Evolutionary conservation across 306 rosid species (phyloP).

Genomic region (Medicago lupulina): DNA sequence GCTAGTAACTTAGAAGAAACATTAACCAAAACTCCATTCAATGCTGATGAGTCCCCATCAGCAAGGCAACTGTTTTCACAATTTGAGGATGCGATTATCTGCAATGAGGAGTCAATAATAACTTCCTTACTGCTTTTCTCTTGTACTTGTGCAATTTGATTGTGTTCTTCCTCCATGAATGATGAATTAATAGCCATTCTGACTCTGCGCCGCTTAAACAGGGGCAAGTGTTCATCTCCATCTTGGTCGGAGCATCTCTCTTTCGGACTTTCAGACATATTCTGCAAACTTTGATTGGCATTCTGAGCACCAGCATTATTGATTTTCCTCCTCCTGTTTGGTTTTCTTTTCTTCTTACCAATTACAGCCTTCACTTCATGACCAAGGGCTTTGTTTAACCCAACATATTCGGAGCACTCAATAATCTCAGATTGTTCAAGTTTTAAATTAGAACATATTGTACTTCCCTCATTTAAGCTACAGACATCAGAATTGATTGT

Average conservation of each 20-base stretch:
- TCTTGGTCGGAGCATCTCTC: constrained; percentile 64
- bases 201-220: constrained; percentile 93
- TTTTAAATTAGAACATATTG: constrained; percentile 68
- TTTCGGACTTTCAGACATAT: constrained; percentile 50
- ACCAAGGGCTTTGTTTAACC: constrained; percentile 62
- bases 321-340: constrained; percentile 61
- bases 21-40: constrained; percentile 44
- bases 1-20: constrained; percentile 51
- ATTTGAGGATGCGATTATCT: constrained; percentile 43
- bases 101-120: constrained; percentile 41
- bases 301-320: constrained; percentile 55
- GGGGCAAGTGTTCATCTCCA: constrained; percentile 94
- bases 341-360: constrained; percentile 84
- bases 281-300: constrained; percentile 56
- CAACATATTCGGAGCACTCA: constrained; percentile 64
- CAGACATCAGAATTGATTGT: constrained; percentile 67
- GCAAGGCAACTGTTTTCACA: constrained; percentile 53
- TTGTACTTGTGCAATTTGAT: constrained; percentile 48
- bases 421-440: constrained; percentile 60
- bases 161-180: constrained; percentile 55
- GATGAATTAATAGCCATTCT: constrained; percentile 73
- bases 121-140: constrained; percentile 57
- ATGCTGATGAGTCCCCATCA: constrained; percentile 46
- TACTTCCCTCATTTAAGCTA: constrained; percentile 70
- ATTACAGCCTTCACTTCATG: constrained; percentile 64